phyloP scores from a whole-genome alignment of 495 filamentous ascomycete genomes.

The Lasiosphaeria miniovina region DNA sequence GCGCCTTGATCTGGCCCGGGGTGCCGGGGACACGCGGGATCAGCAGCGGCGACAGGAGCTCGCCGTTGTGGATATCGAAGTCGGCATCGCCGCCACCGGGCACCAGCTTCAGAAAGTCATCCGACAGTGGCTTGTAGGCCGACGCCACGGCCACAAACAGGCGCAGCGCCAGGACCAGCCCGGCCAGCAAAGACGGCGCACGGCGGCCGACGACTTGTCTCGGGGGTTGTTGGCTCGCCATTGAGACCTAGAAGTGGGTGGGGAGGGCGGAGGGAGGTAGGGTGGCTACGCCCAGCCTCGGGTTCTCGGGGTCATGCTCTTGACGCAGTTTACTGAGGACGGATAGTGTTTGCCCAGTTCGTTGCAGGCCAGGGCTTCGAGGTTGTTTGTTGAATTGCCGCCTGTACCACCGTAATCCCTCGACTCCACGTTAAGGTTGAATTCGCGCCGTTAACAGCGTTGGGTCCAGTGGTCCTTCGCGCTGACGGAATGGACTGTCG shows the following conservation, averaged over 20 bases:
- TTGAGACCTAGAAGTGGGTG: neutral
- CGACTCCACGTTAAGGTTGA: too few relatives aligned
- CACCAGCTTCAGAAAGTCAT: conserved; percentile 60
- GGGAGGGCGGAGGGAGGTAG: neutral
- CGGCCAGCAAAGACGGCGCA: neutral
- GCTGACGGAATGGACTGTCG: too few relatives aligned
- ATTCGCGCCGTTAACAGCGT: too few relatives aligned
- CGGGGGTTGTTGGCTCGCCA: neutral
- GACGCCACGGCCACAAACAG: conserved; percentile 16
- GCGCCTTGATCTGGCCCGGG: conserved; percentile 61
- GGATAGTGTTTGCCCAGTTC: too few relatives aligned
- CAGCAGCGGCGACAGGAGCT: conserved; percentile 76
- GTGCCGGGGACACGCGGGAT: conserved; percentile 81
- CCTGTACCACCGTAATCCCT: too few relatives aligned
- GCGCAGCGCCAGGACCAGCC: conserved; percentile 17
- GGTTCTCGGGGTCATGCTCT: neutral
- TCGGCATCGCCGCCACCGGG: conserved; percentile 58
- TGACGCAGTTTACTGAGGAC: too few relatives aligned
- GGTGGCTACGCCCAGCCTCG: neutral
- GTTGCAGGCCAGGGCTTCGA: too few relatives aligned
- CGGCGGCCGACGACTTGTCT: neutral
- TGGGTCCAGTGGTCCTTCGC: too few relatives aligned
- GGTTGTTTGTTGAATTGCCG: too few relatives aligned
- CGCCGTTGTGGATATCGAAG: conserved; percentile 67
- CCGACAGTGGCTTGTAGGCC: conserved; percentile 73